Percentiles rank a stretch among this genome's conserved stretches.
phyloP scores from a whole-genome alignment of 2,329 filamentous ascomycete genomes.

The Pseudomassariella vexata region DNA sequence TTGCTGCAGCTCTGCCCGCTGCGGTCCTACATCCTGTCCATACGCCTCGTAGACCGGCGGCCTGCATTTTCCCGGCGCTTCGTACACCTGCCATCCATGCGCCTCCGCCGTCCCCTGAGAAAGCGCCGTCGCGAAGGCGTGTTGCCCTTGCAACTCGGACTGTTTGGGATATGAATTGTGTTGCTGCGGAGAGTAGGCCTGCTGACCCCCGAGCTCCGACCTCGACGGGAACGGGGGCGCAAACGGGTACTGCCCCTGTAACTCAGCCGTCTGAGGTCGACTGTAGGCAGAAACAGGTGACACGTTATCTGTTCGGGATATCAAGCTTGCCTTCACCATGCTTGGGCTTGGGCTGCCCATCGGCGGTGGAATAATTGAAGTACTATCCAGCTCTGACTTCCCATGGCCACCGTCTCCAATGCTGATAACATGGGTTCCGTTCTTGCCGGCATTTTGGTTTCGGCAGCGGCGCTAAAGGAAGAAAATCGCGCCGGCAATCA shows the following conservation, averaged over 20 bases:
- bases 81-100: constrained; percentile 13
- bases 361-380: constrained; percentile 5
- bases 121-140: background rate
- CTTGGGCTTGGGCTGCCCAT: constrained; percentile 11
- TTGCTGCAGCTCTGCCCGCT: constrained; percentile 14
- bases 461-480: constrained; percentile 24
- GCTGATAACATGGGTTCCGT: constrained; percentile 1
- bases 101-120: constrained; percentile 13
- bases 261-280: constrained; percentile 11
- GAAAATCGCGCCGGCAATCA: constrained; percentile 26
- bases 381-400: constrained; percentile 21
- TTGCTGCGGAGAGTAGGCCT: constrained; percentile 4
- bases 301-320: constrained; percentile 12
- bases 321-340: constrained; percentile 6
- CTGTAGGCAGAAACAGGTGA: constrained; percentile 18
- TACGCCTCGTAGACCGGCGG: constrained; percentile 12
- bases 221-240: constrained; percentile 15
- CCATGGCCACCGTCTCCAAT: too few species aligned
- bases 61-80: constrained; percentile 13
- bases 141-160: background rate
- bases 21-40: constrained; percentile 7
- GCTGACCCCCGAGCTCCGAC: constrained; percentile 10
- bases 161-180: constrained; percentile 1
- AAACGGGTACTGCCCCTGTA: constrained; percentile 9
- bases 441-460: constrained; percentile 2